Evolutionary conservation across 805 yeast species (phyloP), one percentile per base, ranked within the genome.

Genomic region (Wickerhamomyces mucosus): DNA sequence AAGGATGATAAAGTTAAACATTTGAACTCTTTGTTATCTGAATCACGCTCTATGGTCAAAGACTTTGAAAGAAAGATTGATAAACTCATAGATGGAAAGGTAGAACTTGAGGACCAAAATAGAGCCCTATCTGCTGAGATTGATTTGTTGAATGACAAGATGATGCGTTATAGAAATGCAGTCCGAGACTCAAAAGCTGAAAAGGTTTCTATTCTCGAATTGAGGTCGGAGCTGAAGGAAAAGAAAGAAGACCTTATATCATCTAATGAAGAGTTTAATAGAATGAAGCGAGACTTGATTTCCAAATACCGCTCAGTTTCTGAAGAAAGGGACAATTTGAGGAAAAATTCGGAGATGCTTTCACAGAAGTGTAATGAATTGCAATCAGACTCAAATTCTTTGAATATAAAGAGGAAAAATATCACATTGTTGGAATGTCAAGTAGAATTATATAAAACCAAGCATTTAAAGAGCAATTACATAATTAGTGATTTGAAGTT

Each of bases 371-470:
- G 52, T 15, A 43, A 52, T 8, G 40, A 44, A 19, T 35, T 55
- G 3, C 48, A 45, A n/a, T n/a, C n/a, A n/a, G n/a, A n/a, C n/a
- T n/a, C n/a, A 21, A 45, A 49, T 19, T 49, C 58, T 12, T 35
- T 48, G 3, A 45, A 48, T 10, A 50, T 50, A 4, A 38, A 40
- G 15, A 48, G 54, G n/a, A 25, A 32, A 15, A 28, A 39, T 14
- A 41, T 58, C 11, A 15, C 29, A 4, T 24, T 25, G 9, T 46
- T 60, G 21, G 59, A 60, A 27, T 55, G 56, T 29, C 71, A 70
- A 45, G 51, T 61, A 38, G 62, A 62, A 21, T 59, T 66, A 34
- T 67, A 63, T 48, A 63, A 56, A 40, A 63, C 72, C 32, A 68
- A 64, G 41, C 52, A 69, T 28, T 61, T 62, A 28, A 74, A 72